A percentile compares a stretch with the other conserved stretches of the same genome.
Evolutionary conservation across 331 rosid genomes (phyloP).

Genomic region (Malus hybrid): DNA sequence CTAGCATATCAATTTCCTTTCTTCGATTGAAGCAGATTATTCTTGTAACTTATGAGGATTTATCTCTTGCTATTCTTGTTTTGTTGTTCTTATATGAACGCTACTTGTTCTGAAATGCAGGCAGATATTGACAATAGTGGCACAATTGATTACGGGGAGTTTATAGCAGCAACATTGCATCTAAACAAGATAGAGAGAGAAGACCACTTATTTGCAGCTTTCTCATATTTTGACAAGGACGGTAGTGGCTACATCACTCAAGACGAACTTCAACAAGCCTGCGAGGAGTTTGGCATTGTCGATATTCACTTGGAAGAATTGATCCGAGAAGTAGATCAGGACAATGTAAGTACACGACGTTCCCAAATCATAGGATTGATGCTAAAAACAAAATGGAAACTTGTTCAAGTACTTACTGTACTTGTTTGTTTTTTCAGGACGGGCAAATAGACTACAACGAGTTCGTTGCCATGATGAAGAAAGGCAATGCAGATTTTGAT

Average conservation of each 20-base stretch:
- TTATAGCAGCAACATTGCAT: slow-evolving; percentile 55
- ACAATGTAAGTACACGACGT: slow-evolving; percentile 27
- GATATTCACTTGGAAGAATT: slow-evolving; percentile 41
- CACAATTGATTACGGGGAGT: slow-evolving; percentile 44
- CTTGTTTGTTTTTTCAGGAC: slow-evolving; percentile 23
- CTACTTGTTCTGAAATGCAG: slow-evolving; percentile 18
- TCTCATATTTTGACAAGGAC: slow-evolving; percentile 50
- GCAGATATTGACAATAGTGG: slow-evolving; percentile 51
- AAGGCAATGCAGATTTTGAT: slow-evolving; percentile 38
- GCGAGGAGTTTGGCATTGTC: slow-evolving; percentile 49
- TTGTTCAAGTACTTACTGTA: not conserved
- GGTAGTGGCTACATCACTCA: slow-evolving; percentile 50
- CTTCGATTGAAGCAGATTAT: no score
- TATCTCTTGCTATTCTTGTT: not conserved
- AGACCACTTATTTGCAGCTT: slow-evolving; percentile 41
- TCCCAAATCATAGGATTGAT: not conserved
- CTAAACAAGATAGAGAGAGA: slow-evolving; percentile 35
- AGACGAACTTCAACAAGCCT: slow-evolving; percentile 46
- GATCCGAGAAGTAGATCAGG: slow-evolving; percentile 41
- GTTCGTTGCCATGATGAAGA: slow-evolving; percentile 53
- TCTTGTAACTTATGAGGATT: not conserved
- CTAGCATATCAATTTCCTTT: not conserved
- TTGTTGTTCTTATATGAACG: not conserved
- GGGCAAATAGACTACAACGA: slow-evolving; percentile 51
- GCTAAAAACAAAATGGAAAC: not conserved